Base-by-base conservation (phyloP, 1,284 basidiomycete genomes). In the Ustilago xerochloae region DNA sequence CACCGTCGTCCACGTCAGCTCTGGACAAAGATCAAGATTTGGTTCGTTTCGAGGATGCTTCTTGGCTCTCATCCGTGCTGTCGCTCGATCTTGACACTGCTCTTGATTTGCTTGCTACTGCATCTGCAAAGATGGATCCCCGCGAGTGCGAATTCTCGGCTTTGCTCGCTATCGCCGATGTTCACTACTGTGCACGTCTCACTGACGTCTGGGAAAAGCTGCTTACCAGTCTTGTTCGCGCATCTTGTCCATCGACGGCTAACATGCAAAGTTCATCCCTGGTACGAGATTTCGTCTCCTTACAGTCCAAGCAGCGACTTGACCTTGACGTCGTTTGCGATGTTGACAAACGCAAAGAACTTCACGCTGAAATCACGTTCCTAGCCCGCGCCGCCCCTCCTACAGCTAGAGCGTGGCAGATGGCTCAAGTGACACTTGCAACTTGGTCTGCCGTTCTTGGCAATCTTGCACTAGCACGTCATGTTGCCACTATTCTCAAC, bases 371-470 rank as follows among this genome's bases (percentile, higher is more conserved):
- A 32, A 75, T 80, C 29, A 66, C 69, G 2, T 47, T 56, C 24
- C 61, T 80, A 2, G 74, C 72, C 2, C 60, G 71, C 12, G 72
- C 63, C 0, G 69, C 77, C 22, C 78, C 77, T 3, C 68, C 59
- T 2, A 55, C 57, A 2, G 35, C 73, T 3, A 49, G 65, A 6
- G 63, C 63, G 3, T 77, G 66, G 63, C 57, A 62, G 24, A 61
- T 80, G 50, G 65, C 76, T 1, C 61, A 65, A n/a, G 63, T 75
- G 29, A 71, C 71, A 33, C 70, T 80, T n/a, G 78, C 73, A 3
- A 74, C 71, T 6, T 80, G 78, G 78, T 72, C 78, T 3, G 57
- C 70, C 0, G 49, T 79, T 32, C 61, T 78, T 0, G 78, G 78
- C 15, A 80, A 80, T 45, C 48, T 63, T 8, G 57, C 52, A 0